Evolutionary conservation across 2,329 filamentous ascomycete genomes (phyloP).

Genomic region (Aureobasidium lini): DNA sequence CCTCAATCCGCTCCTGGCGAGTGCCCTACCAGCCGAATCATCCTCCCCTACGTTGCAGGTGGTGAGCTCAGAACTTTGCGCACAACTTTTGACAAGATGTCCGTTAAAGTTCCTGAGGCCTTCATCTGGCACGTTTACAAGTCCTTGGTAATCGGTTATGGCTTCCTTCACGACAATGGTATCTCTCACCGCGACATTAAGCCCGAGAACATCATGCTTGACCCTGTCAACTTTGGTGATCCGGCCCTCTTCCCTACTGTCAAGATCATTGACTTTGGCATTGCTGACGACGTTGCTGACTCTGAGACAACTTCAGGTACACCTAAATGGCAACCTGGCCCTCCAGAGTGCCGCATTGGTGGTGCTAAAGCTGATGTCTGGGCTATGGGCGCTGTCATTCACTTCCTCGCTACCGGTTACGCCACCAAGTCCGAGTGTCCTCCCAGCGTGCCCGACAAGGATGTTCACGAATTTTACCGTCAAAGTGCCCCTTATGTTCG

Average conservation of each 20-base stretch:
- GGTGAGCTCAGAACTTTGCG: not conserved
- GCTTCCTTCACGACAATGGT: conserved; percentile 96
- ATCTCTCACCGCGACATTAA: conserved; percentile 94
- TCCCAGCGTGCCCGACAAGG: not conserved
- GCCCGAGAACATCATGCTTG: conserved; percentile 93
- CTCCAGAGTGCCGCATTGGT: not conserved
- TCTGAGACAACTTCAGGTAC: not conserved
- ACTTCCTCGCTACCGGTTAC: not conserved
- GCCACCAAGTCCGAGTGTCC: not conserved
- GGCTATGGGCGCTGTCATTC: not conserved
- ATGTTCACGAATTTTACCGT: not conserved
- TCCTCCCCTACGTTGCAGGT: not conserved
- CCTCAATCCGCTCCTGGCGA: not conserved
- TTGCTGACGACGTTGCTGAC: not conserved
- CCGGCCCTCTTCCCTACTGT: not conserved
- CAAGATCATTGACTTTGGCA: conserved; percentile 9
- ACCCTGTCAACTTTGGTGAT: conserved; percentile 45
- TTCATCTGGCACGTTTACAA: conserved; percentile 51
- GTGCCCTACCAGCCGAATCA: not conserved
- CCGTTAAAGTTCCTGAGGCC: not conserved
- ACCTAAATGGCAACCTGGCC: not conserved
- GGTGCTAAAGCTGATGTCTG: conserved; percentile 5
- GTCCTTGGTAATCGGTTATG: conserved; percentile 79
- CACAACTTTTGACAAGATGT: not conserved
- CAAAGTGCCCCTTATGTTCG: not conserved